phyloP scores from a whole-genome alignment of 441 rosid genomes.

The Capsella rubella region DNA sequence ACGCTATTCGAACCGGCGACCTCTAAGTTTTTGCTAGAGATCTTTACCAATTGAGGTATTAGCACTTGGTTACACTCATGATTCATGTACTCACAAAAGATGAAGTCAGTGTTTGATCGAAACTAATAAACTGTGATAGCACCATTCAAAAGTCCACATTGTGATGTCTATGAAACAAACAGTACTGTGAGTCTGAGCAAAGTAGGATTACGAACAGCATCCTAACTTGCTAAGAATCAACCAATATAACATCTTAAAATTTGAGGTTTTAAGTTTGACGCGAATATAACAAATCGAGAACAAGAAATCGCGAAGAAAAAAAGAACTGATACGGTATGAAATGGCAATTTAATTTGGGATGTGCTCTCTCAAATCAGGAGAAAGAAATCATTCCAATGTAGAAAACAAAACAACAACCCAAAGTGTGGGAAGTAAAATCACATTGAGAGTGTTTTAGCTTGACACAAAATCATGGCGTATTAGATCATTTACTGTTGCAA shows the following conservation, averaged over 20 bases:
- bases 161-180: neutral
- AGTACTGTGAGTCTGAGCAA: neutral
- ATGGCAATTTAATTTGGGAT: conserved; percentile 18
- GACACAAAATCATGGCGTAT: conserved; percentile 17
- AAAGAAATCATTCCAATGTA: conserved; percentile 22
- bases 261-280: conserved; percentile 22
- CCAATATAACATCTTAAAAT: conserved; percentile 12
- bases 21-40: too few relatives aligned
- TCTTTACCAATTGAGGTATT: too few relatives aligned
- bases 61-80: too few relatives aligned
- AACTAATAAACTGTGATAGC: neutral
- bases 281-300: neutral
- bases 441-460: neutral
- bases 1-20: too few relatives aligned
- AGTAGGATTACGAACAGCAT: too few relatives aligned
- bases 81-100: too few relatives aligned
- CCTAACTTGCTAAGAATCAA: neutral
- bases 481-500: conserved; percentile 55
- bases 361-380: conserved; percentile 26
- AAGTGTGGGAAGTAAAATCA: conserved; percentile 17
- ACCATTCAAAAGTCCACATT: neutral
- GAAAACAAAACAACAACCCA: conserved; percentile 10
- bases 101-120: neutral
- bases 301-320: conserved; percentile 3
- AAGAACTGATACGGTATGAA: conserved; percentile 17